Percentiles rank a stretch among this genome's conserved stretches.
Evolutionary conservation across 2,329 filamentous ascomycete species (phyloP).

Genomic region (Aspergillus sergii): DNA sequence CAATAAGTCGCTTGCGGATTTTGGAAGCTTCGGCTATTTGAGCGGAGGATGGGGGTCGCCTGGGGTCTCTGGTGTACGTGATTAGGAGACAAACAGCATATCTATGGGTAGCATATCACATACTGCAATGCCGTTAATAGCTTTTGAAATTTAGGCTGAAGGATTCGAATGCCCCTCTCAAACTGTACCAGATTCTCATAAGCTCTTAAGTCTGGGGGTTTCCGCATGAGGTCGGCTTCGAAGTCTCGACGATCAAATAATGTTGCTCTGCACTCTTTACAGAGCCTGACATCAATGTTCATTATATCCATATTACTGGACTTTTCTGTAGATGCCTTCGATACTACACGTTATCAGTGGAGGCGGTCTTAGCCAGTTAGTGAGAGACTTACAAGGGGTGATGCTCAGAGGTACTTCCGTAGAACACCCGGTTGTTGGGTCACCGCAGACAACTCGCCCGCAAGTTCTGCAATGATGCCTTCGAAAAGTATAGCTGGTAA

Average conservation of each 20-base stretch:
- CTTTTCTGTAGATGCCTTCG: constrained; percentile 47
- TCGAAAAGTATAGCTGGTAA: constrained; percentile 88
- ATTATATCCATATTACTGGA: constrained; percentile 53
- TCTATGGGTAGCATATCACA: constrained; percentile 19
- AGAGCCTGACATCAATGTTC: constrained; percentile 84
- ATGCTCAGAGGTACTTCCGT: constrained; percentile 81
- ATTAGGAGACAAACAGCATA: not conserved
- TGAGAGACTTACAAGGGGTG: constrained; percentile 56
- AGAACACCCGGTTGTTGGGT: constrained; percentile 81
- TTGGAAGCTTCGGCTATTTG: constrained; percentile 86
- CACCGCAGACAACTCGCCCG: constrained; percentile 88
- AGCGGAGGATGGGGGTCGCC: constrained; percentile 63
- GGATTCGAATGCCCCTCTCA: constrained; percentile 78
- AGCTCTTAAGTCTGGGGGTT: constrained; percentile 73
- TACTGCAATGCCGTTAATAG: constrained; percentile 71
- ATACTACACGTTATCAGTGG: constrained; percentile 36
- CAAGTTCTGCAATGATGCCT: constrained; percentile 94
- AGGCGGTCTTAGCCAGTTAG: not conserved
- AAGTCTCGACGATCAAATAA: constrained; percentile 79
- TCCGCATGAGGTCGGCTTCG: constrained; percentile 65
- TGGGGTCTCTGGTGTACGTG: constrained; percentile 55
- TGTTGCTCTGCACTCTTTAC: constrained; percentile 78
- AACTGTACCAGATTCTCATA: constrained; percentile 87
- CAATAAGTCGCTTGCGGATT: constrained; percentile 84
- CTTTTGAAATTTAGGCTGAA: constrained; percentile 83